Conservation (phyloP, 495 filamentous ascomycete species). For the Durotheca rogersii region DNA sequence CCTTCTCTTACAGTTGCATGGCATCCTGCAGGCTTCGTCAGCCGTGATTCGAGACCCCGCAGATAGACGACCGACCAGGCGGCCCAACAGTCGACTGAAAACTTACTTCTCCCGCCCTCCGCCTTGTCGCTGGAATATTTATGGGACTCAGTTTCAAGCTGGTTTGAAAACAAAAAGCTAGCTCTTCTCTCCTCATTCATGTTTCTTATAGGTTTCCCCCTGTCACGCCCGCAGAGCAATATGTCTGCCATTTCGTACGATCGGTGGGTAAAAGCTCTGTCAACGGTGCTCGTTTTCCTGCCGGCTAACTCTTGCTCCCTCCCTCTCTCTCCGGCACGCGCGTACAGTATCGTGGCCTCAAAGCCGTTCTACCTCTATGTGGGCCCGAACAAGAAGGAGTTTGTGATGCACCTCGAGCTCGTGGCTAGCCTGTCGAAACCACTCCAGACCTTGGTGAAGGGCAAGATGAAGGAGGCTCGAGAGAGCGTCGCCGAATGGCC, state of each 20-base stretch:
- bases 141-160: not conserved
- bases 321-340: not conserved
- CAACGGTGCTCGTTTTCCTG: not conserved
- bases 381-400: conserved; percentile 23
- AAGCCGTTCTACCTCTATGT: conserved; percentile 26
- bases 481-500: conserved; percentile 3
- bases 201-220: not conserved
- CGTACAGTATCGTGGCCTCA: conserved; percentile 20
- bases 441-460: conserved; percentile 11
- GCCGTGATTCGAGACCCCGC: conserved; percentile 9
- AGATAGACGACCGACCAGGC: too few relatives aligned
- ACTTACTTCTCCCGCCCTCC: not conserved
- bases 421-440: conserved; percentile 14
- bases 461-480: conserved; percentile 9
- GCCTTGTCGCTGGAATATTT: not conserved
- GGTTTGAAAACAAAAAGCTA: not conserved
- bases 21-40: conserved; percentile 17
- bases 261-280: conserved; percentile 7
- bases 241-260: conserved; percentile 17
- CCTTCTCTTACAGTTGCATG: too few relatives aligned
- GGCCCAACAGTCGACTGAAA: too few relatives aligned
- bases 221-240: not conserved
- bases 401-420: conserved; percentile 14
- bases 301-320: not conserved
- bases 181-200: not conserved